Conservation (phyloP, 768 basidiomycete species). For the Leccinum disarticulatum region DNA sequence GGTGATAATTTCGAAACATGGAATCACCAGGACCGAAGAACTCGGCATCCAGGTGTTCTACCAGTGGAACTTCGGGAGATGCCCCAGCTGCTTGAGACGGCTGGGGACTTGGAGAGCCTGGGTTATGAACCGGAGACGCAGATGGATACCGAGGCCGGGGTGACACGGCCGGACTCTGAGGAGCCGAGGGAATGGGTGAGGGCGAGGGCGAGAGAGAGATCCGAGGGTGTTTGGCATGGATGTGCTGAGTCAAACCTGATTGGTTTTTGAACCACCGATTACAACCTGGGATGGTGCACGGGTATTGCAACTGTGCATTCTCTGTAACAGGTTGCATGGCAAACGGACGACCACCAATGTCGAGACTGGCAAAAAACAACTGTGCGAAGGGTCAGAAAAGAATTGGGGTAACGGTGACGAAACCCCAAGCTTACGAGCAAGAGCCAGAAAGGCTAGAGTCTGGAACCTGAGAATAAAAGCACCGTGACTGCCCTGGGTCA, state of each 20-base stretch:
- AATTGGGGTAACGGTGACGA: neutral
- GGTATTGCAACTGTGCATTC: neutral
- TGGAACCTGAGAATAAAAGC: neutral
- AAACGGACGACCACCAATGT: neutral
- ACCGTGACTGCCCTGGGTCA: neutral
- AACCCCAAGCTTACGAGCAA: neutral
- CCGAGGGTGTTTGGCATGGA: neutral
- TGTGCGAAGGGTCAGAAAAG: neutral
- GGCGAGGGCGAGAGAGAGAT: neutral
- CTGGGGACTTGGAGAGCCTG: too few relatives aligned
- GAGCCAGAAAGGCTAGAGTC: neutral
- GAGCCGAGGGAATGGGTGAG: neutral
- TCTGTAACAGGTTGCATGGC: neutral
- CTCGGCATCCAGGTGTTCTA: too few relatives aligned
- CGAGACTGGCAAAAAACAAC: neutral
- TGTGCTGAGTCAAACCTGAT: neutral
- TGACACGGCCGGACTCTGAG: too few relatives aligned
- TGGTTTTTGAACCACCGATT: neutral
- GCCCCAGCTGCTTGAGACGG: too few relatives aligned
- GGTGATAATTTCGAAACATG: too few relatives aligned
- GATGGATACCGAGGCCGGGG: too few relatives aligned
- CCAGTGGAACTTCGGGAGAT: too few relatives aligned
- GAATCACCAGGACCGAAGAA: too few relatives aligned
- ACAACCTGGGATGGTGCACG: neutral
- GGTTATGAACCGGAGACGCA: too few relatives aligned